Percentiles rank a stretch among this genome's conserved stretches.
Evolutionary conservation across 371 early-diverging fungal genomes (phyloP).

Genomic region (Haplosporangium sp.): DNA sequence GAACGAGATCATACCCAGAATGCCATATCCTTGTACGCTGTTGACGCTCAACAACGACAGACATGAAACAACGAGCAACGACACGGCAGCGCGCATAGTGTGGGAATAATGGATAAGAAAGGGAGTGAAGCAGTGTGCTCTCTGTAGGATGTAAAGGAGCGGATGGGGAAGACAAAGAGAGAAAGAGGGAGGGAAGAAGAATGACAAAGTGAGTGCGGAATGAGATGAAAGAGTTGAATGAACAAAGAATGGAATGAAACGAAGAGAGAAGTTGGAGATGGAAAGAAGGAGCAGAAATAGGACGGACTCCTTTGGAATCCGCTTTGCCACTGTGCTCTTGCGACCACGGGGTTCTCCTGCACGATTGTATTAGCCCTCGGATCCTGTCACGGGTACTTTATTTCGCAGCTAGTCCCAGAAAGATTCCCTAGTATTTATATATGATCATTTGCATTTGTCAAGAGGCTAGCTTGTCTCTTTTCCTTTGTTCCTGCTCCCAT

Average conservation of each 20-base stretch:
- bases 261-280: background rate
- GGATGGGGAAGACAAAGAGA: background rate
- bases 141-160: background rate
- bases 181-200: background rate
- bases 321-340: no score
- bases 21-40: constrained; percentile 42
- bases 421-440: no score
- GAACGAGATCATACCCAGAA: constrained; percentile 31
- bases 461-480: background rate
- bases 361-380: no score
- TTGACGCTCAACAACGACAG: constrained; percentile 17
- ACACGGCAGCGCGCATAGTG: constrained; percentile 24
- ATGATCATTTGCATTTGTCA: no score
- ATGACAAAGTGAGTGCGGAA: background rate
- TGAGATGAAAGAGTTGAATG: background rate
- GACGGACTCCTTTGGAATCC: background rate
- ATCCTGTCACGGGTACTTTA: no score
- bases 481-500: constrained; percentile 37
- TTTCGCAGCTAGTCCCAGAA: no score
- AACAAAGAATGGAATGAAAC: background rate
- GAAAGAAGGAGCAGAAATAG: background rate
- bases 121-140: no score
- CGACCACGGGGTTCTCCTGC: no score
- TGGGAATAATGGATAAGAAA: background rate
- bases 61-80: constrained; percentile 10